Evolutionary conservation across 345 rosid species (phyloP).

Genomic region (Excoecaria cochinchinensis): DNA sequence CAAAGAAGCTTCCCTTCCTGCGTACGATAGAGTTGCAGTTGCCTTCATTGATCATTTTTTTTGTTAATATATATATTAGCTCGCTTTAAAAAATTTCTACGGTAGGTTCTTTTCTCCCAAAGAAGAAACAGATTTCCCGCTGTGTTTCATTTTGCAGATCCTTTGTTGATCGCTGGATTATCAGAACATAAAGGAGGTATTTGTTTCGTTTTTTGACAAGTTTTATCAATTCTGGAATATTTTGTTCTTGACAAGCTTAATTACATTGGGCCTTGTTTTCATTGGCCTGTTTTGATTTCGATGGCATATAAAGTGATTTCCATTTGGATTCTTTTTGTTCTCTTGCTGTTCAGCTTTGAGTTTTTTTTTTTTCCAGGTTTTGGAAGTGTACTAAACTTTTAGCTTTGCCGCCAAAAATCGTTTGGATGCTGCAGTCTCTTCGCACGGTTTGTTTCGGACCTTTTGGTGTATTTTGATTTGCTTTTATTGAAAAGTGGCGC

Average conservation of each 20-base stretch:
- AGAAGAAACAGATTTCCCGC: neutral
- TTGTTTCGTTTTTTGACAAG: neutral
- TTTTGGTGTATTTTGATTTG: neutral
- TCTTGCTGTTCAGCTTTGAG: neutral
- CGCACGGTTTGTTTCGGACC: slow-evolving; percentile 9
- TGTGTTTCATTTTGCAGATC: neutral
- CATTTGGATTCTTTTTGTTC: neutral
- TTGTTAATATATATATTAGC: too few relatives aligned
- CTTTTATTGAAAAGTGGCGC: neutral
- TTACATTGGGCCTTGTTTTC: neutral
- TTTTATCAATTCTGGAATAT: neutral
- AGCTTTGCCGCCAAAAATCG: neutral
- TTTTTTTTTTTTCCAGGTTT: neutral
- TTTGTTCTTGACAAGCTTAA: neutral
- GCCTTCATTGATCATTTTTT: too few relatives aligned
- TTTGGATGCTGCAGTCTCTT: slow-evolving; percentile 8
- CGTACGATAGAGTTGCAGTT: neutral
- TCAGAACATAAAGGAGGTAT: slow-evolving; percentile 1
- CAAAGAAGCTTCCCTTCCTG: neutral
- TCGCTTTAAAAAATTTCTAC: neutral
- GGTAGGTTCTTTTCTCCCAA: neutral
- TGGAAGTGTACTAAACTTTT: neutral
- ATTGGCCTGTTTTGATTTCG: neutral
- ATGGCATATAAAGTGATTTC: neutral
- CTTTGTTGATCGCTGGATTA: neutral